A percentile compares a stretch with the other conserved stretches of the same genome.
phyloP scores from a whole-genome alignment of 2,329 filamentous ascomycete species.

The Xylaria arbuscula region DNA sequence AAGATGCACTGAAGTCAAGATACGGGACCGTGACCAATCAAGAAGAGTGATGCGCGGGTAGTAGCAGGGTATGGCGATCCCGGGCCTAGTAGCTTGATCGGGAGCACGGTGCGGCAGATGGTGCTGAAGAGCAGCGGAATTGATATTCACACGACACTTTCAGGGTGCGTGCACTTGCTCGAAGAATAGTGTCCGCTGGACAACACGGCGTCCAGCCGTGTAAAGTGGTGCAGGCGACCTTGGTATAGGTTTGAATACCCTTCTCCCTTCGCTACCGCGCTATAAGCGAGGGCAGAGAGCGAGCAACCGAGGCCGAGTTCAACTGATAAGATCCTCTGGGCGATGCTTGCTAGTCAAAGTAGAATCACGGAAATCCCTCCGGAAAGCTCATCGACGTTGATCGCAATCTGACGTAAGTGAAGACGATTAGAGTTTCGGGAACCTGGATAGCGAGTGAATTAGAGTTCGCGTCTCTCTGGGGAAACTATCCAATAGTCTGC shows the following conservation, averaged over 20 bases:
- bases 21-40: conserved; percentile 28
- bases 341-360: conserved; percentile 12
- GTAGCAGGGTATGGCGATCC: conserved; percentile 24
- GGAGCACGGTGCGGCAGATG: conserved; percentile 11
- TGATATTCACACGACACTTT: conserved; percentile 9
- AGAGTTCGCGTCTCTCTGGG: conserved; percentile 9
- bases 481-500: not conserved
- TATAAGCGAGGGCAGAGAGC: not conserved
- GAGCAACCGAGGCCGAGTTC: not conserved
- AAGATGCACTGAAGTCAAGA: conserved; percentile 1
- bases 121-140: conserved; percentile 10
- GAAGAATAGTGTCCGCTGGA: conserved; percentile 6
- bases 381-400: conserved; percentile 21
- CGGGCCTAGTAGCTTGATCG: conserved; percentile 8
- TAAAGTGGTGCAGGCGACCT: not conserved
- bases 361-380: not conserved
- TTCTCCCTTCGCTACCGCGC: not conserved
- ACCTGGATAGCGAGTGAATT: conserved; percentile 4
- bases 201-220: conserved; percentile 19
- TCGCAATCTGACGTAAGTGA: conserved; percentile 28
- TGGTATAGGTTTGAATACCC: conserved; percentile 4
- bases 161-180: conserved; percentile 8
- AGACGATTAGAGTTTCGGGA: conserved; percentile 29
- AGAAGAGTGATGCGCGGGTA: conserved; percentile 24
- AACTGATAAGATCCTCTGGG: not conserved